Percentiles rank a stretch among this genome's conserved stretches.
Evolutionary conservation across 2,329 filamentous ascomycete genomes (phyloP).

Genomic region (Talaromyces sp.): DNA sequence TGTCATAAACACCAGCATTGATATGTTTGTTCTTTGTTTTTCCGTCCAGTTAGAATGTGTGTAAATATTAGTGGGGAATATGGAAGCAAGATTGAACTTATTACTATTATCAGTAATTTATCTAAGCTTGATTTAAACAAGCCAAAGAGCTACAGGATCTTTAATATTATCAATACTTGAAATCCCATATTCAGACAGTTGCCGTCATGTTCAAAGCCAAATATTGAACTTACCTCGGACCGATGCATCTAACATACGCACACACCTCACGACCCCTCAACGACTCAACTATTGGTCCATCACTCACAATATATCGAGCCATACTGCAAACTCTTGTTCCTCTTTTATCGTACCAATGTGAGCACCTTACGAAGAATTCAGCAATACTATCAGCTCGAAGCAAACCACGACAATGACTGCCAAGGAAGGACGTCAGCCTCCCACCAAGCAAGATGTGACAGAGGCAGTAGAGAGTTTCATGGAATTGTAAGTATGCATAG

Average conservation of each 20-base stretch:
- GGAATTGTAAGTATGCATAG: constrained; percentile 7
- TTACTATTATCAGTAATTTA: neutral
- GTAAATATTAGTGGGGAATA: constrained; percentile 18
- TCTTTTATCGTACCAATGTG: neutral
- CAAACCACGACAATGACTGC: neutral
- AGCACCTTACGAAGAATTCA: neutral
- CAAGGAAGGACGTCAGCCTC: neutral
- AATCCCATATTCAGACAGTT: too few species aligned
- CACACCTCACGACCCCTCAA: constrained; percentile 1
- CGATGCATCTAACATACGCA: neutral
- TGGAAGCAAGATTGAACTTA: constrained; percentile 1
- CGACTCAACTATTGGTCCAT: neutral
- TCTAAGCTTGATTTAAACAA: neutral
- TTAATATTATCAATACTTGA: too few species aligned
- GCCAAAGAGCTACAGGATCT: too few species aligned
- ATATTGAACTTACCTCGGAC: neutral
- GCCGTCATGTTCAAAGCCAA: too few species aligned
- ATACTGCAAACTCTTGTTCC: too few species aligned
- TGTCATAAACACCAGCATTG: constrained; percentile 2
- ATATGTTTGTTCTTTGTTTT: neutral
- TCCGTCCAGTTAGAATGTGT: constrained; percentile 15
- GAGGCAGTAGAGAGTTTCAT: constrained; percentile 15
- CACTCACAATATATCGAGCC: neutral
- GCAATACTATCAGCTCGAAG: neutral
- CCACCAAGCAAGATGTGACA: constrained; percentile 13